A percentile compares a stretch with the other conserved stretches of the same genome.
These are phyloP conservation scores for Cephaloascus albidus DNA, from an alignment of 805 yeast genomes.

Conservation along the genomic window DNA sequence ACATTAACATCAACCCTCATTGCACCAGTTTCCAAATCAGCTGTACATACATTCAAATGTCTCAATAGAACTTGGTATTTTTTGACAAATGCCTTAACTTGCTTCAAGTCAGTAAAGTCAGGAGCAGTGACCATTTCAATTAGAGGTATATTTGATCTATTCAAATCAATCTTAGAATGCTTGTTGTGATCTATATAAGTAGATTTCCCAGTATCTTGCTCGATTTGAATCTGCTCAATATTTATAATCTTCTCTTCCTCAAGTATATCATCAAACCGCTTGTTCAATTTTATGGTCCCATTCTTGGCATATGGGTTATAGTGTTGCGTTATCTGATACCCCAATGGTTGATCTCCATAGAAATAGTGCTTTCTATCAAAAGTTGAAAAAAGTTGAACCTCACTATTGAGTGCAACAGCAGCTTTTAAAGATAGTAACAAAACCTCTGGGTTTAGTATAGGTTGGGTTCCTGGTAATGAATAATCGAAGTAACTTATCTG, in stretches of 20 bases:
- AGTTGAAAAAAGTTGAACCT: slow-evolving; percentile 44
- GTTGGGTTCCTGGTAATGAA: slow-evolving; percentile 90
- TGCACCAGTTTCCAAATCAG: slow-evolving; percentile 91
- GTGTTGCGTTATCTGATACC: slow-evolving; percentile 92
- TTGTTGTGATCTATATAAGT: slow-evolving; percentile 36
- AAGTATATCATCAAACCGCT: slow-evolving; percentile 44
- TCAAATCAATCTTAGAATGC: slow-evolving; percentile 56
- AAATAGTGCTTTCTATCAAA: slow-evolving; percentile 95
- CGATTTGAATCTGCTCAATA: slow-evolving; percentile 79
- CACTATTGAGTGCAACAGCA: slow-evolving; percentile 58
- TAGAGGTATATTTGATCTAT: slow-evolving; percentile 78
- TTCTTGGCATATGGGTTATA: slow-evolving; percentile 67
- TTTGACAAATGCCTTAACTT: slow-evolving; percentile 71
- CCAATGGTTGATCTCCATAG: slow-evolving; percentile 93
- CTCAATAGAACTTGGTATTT: slow-evolving; percentile 69
- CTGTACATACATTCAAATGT: slow-evolving; percentile 67
- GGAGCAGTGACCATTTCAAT: slow-evolving; percentile 91
- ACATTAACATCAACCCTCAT: slow-evolving; percentile 92
- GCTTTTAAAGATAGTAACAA: slow-evolving; percentile 61
- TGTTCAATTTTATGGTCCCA: slow-evolving; percentile 46
- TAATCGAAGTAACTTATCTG: slow-evolving; percentile 72
- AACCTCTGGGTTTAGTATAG: slow-evolving; percentile 68
- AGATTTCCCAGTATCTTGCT: slow-evolving; percentile 91
- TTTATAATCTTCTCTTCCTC: slow-evolving; percentile 36
- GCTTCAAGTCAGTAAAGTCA: slow-evolving; percentile 57